phyloP scores from a whole-genome alignment of 2,329 filamentous ascomycete genomes.

The Scedosporium aurantiacum region DNA sequence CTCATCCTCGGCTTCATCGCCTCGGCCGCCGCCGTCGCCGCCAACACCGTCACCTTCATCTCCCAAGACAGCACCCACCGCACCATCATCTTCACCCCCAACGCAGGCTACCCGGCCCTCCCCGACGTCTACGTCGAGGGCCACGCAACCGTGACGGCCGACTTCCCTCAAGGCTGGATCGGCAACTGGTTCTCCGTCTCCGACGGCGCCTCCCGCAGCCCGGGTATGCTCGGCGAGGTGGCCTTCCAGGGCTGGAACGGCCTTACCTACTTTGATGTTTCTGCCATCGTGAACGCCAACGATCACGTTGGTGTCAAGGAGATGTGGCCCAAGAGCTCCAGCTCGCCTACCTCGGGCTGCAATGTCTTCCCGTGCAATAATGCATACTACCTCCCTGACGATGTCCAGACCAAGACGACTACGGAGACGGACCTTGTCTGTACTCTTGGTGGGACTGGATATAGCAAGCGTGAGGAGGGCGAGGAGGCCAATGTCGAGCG shows the following conservation, averaged over 20 bases:
- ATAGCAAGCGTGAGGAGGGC: constrained; percentile 5
- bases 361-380: constrained; percentile 39
- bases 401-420: constrained; percentile 44
- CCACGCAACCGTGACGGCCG: constrained; percentile 26
- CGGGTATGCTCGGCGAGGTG: constrained; percentile 44
- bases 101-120: constrained; percentile 23
- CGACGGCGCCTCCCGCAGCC: constrained; percentile 27
- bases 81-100: constrained; percentile 40
- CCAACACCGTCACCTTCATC: constrained; percentile 44
- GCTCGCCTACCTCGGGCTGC: constrained; percentile 37
- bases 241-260: constrained; percentile 36
- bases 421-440: constrained; percentile 36
- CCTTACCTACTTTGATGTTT: constrained; percentile 46
- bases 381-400: constrained; percentile 41
- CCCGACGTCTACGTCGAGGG: constrained; percentile 27
- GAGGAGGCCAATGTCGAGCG: constrained; percentile 16
- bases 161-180: constrained; percentile 32
- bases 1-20: constrained; percentile 32
- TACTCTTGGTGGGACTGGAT: constrained; percentile 28
- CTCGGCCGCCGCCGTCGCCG: constrained; percentile 30
- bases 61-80: constrained; percentile 42
- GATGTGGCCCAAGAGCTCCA: constrained; percentile 33
- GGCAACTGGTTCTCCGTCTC: constrained; percentile 41
- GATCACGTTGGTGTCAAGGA: constrained; percentile 42
- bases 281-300: constrained; percentile 41